Evolutionary conservation across 1,139 yeast genomes (phyloP).

Genomic region (Lodderomyces margitis): DNA sequence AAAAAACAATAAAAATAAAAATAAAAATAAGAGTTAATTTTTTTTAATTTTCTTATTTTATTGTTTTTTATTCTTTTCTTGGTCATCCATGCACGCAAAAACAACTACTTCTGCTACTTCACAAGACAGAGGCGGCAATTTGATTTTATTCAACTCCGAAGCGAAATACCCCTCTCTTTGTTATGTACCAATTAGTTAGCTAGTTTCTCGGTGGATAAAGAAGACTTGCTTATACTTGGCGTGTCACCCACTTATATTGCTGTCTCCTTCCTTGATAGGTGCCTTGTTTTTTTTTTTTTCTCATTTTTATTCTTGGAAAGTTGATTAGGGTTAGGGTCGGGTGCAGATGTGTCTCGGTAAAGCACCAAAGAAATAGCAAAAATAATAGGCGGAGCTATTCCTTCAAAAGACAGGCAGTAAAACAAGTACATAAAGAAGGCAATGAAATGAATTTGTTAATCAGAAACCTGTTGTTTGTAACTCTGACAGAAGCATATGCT

Average conservation of each 20-base stretch:
- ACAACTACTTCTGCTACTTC: not conserved
- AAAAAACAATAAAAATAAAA: not conserved
- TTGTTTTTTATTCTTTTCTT: not conserved
- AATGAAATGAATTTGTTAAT: too few relatives aligned
- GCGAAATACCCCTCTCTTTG: not conserved
- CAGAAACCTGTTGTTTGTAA: too few relatives aligned
- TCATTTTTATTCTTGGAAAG: too few relatives aligned
- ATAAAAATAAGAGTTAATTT: not conserved
- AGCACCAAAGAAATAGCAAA: not conserved
- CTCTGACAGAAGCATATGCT: too few relatives aligned
- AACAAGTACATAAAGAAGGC: too few relatives aligned
- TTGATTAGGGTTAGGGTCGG: not conserved
- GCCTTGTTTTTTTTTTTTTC: too few relatives aligned
- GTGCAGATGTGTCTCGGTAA: not conserved
- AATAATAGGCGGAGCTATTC: too few relatives aligned
- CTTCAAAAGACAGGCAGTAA: too few relatives aligned
- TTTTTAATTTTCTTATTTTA: not conserved
- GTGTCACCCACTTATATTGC: too few relatives aligned
- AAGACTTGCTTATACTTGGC: too few relatives aligned
- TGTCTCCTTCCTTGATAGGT: too few relatives aligned
- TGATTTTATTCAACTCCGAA: not conserved
- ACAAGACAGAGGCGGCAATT: not conserved
- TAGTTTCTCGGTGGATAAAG: not conserved
- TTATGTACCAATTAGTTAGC: not conserved
- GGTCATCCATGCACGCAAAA: not conserved